These are phyloP conservation scores for Cordyceps cicadae DNA, from an alignment of 2,329 filamentous ascomycete genomes.

Conservation along the genomic window DNA sequence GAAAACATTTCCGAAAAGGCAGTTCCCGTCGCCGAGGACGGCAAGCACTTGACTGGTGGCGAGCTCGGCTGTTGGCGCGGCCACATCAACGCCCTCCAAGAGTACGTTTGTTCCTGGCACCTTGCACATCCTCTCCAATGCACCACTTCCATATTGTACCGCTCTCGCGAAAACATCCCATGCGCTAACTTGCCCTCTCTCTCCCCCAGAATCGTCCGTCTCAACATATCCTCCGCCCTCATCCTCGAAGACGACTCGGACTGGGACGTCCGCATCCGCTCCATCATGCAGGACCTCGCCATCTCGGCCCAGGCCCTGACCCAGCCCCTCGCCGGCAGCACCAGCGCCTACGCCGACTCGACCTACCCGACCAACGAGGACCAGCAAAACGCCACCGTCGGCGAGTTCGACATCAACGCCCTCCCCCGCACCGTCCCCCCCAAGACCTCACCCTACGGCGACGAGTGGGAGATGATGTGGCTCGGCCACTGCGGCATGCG, in stretches of 20 bases:
- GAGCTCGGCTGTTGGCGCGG: slow-evolving; percentile 25
- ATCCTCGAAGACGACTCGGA: slow-evolving; percentile 49
- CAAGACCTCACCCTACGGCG: slow-evolving; percentile 33
- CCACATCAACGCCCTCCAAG: slow-evolving; percentile 28
- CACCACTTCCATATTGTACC: neutral
- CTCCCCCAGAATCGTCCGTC: slow-evolving; percentile 29
- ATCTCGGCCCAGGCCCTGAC: slow-evolving; percentile 24
- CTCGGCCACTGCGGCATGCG: slow-evolving; percentile 36
- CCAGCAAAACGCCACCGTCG: neutral
- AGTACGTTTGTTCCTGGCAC: slow-evolving; percentile 15
- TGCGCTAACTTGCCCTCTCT: neutral
- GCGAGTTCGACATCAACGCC: slow-evolving; percentile 14
- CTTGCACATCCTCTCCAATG: neutral
- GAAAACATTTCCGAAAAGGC: slow-evolving; percentile 29
- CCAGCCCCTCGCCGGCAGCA: slow-evolving; percentile 18
- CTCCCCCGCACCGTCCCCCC: slow-evolving; percentile 14
- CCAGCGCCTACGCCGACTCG: slow-evolving; percentile 15
- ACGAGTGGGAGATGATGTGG: slow-evolving; percentile 43
- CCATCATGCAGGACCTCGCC: slow-evolving; percentile 35
- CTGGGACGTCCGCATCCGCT: slow-evolving; percentile 43
- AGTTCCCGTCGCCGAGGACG: slow-evolving; percentile 17
- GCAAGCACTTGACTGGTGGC: slow-evolving; percentile 7
- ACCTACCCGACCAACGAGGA: slow-evolving; percentile 15
- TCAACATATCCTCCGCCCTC: slow-evolving; percentile 36
- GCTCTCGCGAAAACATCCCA: neutral